Evolutionary conservation across 2,329 filamentous ascomycete species (phyloP).

Genomic region (Trichoderma simmonsii): DNA sequence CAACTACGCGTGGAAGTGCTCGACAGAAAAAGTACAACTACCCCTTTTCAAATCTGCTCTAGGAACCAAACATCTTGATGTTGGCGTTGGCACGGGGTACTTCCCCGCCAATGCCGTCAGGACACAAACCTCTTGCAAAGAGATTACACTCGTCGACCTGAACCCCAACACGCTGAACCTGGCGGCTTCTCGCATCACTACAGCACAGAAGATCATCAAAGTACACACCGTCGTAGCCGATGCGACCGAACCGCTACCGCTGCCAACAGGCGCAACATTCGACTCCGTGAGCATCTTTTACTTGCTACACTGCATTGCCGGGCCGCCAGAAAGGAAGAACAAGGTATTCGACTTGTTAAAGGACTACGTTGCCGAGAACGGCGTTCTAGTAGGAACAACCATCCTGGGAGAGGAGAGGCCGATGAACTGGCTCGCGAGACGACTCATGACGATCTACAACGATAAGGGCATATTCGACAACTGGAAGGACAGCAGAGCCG

Average conservation of each 20-base stretch:
- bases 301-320: constrained; percentile 29
- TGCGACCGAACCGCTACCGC: constrained; percentile 33
- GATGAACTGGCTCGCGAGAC: constrained; percentile 21
- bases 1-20: constrained; percentile 36
- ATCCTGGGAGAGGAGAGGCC: constrained; percentile 22
- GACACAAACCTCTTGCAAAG: constrained; percentile 19
- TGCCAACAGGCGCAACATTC: constrained; percentile 28
- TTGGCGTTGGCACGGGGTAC: constrained; percentile 41
- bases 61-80: constrained; percentile 37
- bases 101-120: constrained; percentile 33
- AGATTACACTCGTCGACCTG: constrained; percentile 37
- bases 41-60: constrained; percentile 35
- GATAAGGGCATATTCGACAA: constrained; percentile 38
- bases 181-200: constrained; percentile 16
- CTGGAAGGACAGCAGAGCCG: constrained; percentile 34
- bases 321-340: constrained; percentile 22
- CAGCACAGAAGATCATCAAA: constrained; percentile 20
- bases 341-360: constrained; percentile 20
- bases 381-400: constrained; percentile 28
- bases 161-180: constrained; percentile 32
- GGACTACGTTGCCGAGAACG: constrained; percentile 21
- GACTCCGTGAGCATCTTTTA: constrained; percentile 36
- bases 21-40: constrained; percentile 29
- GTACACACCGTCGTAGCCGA: constrained; percentile 36
- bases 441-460: constrained; percentile 35